These are phyloP conservation scores for Auricularia cornea DNA, from an alignment of 768 basidiomycete genomes.

Conservation along the genomic window DNA sequence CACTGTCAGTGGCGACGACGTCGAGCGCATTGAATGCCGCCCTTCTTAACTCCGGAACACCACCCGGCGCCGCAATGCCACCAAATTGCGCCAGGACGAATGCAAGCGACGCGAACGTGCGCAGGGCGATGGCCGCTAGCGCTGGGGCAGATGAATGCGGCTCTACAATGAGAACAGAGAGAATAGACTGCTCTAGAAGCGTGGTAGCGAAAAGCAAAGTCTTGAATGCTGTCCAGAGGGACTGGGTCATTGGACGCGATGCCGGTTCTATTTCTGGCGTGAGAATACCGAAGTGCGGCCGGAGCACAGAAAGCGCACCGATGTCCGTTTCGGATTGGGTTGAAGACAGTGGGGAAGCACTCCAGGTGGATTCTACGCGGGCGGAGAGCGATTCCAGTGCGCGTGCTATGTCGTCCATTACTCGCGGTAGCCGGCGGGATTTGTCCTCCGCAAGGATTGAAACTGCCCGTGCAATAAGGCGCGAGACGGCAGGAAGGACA, in stretches of 20 bases:
- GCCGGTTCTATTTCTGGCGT: slow-evolving; percentile 18
- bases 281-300: neutral
- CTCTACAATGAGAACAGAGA: slow-evolving; percentile 47
- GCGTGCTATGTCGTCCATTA: neutral
- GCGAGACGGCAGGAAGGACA: neutral
- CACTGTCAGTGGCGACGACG: slow-evolving; percentile 41
- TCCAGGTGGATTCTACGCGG: neutral
- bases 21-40: slow-evolving; percentile 74
- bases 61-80: slow-evolving; percentile 50
- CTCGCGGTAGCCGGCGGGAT: neutral
- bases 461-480: neutral
- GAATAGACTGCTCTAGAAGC: slow-evolving; percentile 57
- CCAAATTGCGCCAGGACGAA: slow-evolving; percentile 79
- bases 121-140: slow-evolving; percentile 47
- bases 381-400: neutral
- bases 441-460: neutral
- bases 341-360: neutral
- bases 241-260: slow-evolving; percentile 36
- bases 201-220: slow-evolving; percentile 65
- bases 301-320: no score
- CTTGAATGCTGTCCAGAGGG: slow-evolving; percentile 63
- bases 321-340: neutral
- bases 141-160: slow-evolving; percentile 20
- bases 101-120: slow-evolving; percentile 56
- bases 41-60: slow-evolving; percentile 65